phyloP scores from a whole-genome alignment of 108 stramenopile species.

The Fragilaria radians region DNA sequence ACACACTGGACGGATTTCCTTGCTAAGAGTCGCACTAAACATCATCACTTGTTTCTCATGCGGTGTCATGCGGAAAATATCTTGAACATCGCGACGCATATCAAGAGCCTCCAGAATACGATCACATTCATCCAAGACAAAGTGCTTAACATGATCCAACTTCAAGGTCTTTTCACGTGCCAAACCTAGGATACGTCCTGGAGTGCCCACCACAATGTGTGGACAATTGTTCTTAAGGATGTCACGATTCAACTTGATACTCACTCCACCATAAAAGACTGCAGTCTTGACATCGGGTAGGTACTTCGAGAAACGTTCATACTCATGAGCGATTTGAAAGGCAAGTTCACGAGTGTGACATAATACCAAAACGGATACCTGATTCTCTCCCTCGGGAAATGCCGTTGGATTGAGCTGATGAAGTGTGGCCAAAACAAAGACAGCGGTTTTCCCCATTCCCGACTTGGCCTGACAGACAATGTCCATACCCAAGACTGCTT shows the following conservation, averaged over 20 bases:
- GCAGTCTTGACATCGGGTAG: slow-evolving; percentile 95
- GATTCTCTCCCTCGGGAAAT: slow-evolving; percentile 57
- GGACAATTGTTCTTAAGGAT: slow-evolving; percentile 93
- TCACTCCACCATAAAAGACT: slow-evolving; percentile 97
- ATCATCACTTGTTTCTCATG: slow-evolving; percentile 99
- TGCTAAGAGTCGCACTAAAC: slow-evolving; percentile 96
- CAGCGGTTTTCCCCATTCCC: slow-evolving; percentile 99
- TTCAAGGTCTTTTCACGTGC: slow-evolving; percentile 90
- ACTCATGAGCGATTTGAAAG: slow-evolving; percentile 99
- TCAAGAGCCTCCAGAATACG: slow-evolving; percentile 94
- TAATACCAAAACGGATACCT: slow-evolving; percentile 89
- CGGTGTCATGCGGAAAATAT: slow-evolving; percentile 98
- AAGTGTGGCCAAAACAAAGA: slow-evolving; percentile 97
- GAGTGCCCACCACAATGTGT: slow-evolving; percentile 98
- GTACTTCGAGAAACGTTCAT: slow-evolving; percentile 99
- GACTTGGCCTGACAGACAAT: slow-evolving; percentile 99
- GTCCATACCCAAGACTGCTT: slow-evolving; percentile 98
- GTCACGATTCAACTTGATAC: slow-evolving; percentile 76
- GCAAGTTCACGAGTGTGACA: slow-evolving; percentile 99
- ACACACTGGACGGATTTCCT: slow-evolving; percentile 98
- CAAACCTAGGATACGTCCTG: slow-evolving; percentile 92
- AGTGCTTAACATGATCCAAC: slow-evolving; percentile 94
- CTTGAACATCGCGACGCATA: slow-evolving; percentile 97
- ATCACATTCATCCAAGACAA: slow-evolving; percentile 99
- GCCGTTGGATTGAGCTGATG: slow-evolving; percentile 84